These are phyloP conservation scores for Teratosphaeriaceae sp. DNA, from an alignment of 2,329 filamentous ascomycete species.

Conservation along the genomic window DNA sequence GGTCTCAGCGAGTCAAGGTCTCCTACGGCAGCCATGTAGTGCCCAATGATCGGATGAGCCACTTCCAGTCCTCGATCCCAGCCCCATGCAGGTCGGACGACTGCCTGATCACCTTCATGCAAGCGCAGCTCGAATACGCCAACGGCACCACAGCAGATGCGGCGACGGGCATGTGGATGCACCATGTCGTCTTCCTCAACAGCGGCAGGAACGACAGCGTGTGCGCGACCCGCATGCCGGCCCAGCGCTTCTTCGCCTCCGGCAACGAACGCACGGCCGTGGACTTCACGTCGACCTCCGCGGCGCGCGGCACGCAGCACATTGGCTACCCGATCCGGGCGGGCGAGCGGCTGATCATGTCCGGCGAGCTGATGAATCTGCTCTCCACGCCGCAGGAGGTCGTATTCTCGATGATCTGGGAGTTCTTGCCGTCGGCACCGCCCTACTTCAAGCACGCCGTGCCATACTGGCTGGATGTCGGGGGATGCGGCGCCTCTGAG, in stretches of 20 bases:
- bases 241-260: conserved; percentile 6
- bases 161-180: conserved; percentile 5
- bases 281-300: conserved; percentile 2
- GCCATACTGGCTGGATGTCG: conserved; percentile 5
- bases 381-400: conserved; percentile 1
- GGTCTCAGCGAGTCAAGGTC: conserved; percentile 1
- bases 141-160: conserved; percentile 4
- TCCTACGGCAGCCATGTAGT: conserved; percentile 1
- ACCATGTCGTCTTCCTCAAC: conserved; percentile 6
- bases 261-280: conserved; percentile 5
- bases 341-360: not conserved
- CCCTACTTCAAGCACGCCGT: conserved; percentile 1
- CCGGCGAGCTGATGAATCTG: conserved; percentile 7
- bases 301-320: not conserved
- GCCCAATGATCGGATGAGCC: conserved; percentile 2
- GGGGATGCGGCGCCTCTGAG: conserved; percentile 3
- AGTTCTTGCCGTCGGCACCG: conserved; percentile 1
- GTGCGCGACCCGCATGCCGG: not conserved
- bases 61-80: conserved; percentile 1
- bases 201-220: not conserved
- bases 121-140: conserved; percentile 2
- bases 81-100: conserved; percentile 2
- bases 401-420: conserved; percentile 3
- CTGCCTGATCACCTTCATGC: conserved; percentile 5
- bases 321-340: not conserved